phyloP scores from a whole-genome alignment of 345 rosid genomes.

The Lepidium sativum region DNA sequence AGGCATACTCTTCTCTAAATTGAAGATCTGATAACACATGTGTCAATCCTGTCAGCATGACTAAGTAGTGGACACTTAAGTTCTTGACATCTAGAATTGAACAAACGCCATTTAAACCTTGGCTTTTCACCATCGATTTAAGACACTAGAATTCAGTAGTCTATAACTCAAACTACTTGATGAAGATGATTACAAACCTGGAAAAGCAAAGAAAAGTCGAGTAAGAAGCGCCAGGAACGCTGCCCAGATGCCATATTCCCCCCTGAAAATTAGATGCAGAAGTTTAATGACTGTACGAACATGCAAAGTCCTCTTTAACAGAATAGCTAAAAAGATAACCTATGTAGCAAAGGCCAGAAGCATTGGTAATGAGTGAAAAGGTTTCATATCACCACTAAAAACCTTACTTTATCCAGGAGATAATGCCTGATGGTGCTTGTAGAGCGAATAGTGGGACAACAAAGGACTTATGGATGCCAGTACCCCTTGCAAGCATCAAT shows the following conservation, averaged over 20 bases:
- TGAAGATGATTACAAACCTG: slow-evolving; percentile 43
- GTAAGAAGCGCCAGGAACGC: slow-evolving; percentile 73
- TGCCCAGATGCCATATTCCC: slow-evolving; percentile 86
- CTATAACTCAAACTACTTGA: not conserved
- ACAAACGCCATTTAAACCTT: not conserved
- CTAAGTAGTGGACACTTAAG: not conserved
- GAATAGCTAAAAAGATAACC: not conserved
- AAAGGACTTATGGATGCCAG: slow-evolving; percentile 60
- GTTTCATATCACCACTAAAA: not conserved
- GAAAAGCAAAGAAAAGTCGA: slow-evolving; percentile 74
- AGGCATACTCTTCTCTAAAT: not conserved
- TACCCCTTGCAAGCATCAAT: slow-evolving; percentile 68
- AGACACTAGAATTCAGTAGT: not conserved
- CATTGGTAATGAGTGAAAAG: not conserved
- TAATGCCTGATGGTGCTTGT: slow-evolving; percentile 54
- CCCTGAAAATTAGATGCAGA: slow-evolving; percentile 42
- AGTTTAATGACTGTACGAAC: not conserved
- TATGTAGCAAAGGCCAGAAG: not conserved
- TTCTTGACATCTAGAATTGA: not conserved
- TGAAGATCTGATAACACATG: not conserved
- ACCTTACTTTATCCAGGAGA: slow-evolving; percentile 82
- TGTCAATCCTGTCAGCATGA: not conserved
- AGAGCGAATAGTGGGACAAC: slow-evolving; percentile 74
- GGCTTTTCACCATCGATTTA: not conserved
- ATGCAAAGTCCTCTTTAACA: not conserved